A percentile compares a stretch with the other conserved stretches of the same genome.
Evolutionary conservation across 176 grass and related monocot species (phyloP).

Genomic region (Ampelocalamus luodianensis): DNA sequence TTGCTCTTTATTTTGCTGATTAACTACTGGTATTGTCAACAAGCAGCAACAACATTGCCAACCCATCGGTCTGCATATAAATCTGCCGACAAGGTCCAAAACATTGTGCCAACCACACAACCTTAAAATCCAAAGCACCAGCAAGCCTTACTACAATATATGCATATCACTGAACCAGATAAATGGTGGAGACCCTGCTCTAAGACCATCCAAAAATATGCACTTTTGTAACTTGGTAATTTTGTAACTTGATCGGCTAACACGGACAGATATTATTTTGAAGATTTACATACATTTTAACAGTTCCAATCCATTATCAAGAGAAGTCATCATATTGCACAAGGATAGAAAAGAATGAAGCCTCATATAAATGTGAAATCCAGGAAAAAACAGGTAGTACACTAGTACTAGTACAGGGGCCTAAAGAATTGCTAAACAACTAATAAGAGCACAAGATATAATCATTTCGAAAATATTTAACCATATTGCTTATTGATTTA

Average conservation of each 20-base stretch:
- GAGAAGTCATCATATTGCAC: constrained; percentile 1
- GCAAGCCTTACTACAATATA: not conserved
- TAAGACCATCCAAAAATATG: not conserved
- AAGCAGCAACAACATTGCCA: constrained; percentile 2
- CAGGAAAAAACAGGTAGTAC: not conserved
- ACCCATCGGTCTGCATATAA: not conserved
- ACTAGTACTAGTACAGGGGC: not conserved
- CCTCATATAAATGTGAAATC: not conserved
- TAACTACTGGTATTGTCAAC: constrained; percentile 3
- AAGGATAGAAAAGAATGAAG: not conserved
- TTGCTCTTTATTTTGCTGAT: not conserved
- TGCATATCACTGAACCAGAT: not conserved
- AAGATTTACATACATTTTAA: not conserved
- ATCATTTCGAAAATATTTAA: constrained; percentile 14
- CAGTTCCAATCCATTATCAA: not conserved
- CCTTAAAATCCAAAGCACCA: constrained; percentile 9
- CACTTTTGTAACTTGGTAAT: not conserved
- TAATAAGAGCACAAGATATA: constrained; percentile 5
- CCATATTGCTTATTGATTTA: not conserved
- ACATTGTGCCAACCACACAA: not conserved
- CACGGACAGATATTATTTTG: not conserved
- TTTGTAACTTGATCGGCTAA: not conserved
- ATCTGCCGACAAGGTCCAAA: not conserved
- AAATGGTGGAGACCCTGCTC: not conserved
- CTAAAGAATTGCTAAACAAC: not conserved